These are phyloP conservation scores for Berkeleyomyces rouxiae DNA, from an alignment of 2,329 filamentous ascomycete species.

Conservation along the genomic window DNA sequence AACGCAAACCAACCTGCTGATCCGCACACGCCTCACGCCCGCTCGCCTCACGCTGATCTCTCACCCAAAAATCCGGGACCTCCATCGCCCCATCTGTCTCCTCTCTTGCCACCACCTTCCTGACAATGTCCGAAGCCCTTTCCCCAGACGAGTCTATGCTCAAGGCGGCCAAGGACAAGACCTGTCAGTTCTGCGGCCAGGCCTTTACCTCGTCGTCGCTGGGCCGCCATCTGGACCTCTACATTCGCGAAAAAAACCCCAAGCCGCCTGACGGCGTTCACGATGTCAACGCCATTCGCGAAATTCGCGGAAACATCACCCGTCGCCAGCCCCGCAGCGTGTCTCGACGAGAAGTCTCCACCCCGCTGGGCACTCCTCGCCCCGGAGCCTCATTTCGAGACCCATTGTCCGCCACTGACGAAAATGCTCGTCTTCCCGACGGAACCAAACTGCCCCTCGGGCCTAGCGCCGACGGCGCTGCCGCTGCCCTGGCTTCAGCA, in stretches of 20 bases:
- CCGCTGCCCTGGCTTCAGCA: constrained; percentile 25
- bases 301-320: constrained; percentile 71
- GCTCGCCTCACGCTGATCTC: background rate
- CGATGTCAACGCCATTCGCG: constrained; percentile 74
- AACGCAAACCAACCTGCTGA: background rate
- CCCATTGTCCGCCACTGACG: constrained; percentile 21
- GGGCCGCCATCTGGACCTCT: constrained; percentile 83
- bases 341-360: constrained; percentile 40
- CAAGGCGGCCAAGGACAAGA: constrained; percentile 59
- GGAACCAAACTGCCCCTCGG: background rate
- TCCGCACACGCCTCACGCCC: background rate
- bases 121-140: constrained; percentile 22
- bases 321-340: constrained; percentile 53
- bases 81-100: background rate
- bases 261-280: constrained; percentile 76
- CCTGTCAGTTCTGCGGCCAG: constrained; percentile 75
- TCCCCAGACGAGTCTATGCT: constrained; percentile 16
- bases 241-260: constrained; percentile 85
- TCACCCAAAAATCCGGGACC: background rate
- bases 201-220: constrained; percentile 87
- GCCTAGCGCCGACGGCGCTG: background rate
- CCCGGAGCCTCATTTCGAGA: constrained; percentile 19
- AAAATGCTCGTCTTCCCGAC: constrained; percentile 19
- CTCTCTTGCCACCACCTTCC: background rate
- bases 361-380: constrained; percentile 35